Evolutionary conservation across 129 eudicot genomes (phyloP).

Genomic region (Glebionis coronaria): DNA sequence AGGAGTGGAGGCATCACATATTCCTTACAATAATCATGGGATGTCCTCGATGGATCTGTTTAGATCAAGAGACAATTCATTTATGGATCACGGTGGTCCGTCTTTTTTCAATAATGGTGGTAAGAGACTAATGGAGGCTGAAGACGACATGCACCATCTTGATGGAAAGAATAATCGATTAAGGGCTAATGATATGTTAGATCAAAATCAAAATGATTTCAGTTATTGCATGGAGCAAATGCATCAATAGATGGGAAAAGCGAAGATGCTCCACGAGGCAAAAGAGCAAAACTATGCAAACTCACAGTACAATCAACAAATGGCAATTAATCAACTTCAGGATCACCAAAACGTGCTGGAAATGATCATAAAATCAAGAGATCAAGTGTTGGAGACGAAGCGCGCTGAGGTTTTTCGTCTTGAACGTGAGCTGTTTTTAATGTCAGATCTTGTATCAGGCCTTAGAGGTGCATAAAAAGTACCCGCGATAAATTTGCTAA

Average conservation of each 20-base stretch:
- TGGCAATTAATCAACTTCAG: slow-evolving; percentile 39
- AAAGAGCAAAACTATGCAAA: slow-evolving; percentile 38
- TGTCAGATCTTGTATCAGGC: slow-evolving; percentile 60
- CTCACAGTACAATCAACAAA: slow-evolving; percentile 38
- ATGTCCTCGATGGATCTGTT: too few relatives aligned
- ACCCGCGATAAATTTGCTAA: slow-evolving; percentile 50
- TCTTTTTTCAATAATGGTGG: too few relatives aligned
- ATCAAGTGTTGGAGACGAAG: slow-evolving; percentile 46
- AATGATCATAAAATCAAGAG: slow-evolving; percentile 37
- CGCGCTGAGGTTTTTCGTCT: slow-evolving; percentile 49
- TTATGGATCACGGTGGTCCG: too few relatives aligned
- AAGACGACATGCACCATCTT: slow-evolving; percentile 34
- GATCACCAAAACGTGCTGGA: slow-evolving; percentile 36
- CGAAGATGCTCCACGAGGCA: slow-evolving; percentile 41
- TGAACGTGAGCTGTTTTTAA: slow-evolving; percentile 65
- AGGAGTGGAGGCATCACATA: too few relatives aligned
- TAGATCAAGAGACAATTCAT: too few relatives aligned
- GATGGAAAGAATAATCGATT: slow-evolving; percentile 48
- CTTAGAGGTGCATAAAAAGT: slow-evolving; percentile 62
- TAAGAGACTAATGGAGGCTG: slow-evolving; percentile 69
- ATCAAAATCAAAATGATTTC: too few relatives aligned
- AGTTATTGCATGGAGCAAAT: slow-evolving; percentile 52
- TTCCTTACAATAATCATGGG: too few relatives aligned
- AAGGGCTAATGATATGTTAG: slow-evolving; percentile 46
- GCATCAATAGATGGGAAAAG: slow-evolving; percentile 40